These are phyloP conservation scores for Elongisporangium anandrum DNA, from an alignment of 352 stramenopile genomes.

Conservation along the genomic window DNA sequence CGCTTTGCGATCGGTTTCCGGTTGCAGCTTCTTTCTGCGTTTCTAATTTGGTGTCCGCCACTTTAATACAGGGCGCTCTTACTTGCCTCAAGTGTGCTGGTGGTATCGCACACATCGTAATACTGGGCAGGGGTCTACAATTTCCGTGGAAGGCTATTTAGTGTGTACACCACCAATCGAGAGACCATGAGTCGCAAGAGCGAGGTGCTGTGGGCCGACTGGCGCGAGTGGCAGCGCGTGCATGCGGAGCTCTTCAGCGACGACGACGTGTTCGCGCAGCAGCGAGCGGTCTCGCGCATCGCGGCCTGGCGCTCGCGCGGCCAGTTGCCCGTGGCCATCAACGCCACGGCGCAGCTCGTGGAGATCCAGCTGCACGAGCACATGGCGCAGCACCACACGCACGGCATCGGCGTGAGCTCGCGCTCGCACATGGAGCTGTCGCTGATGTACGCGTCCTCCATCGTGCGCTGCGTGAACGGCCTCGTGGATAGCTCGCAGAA, in stretches of 20 bases:
- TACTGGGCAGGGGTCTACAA: too few relatives aligned
- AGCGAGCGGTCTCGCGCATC: slow-evolving; percentile 54
- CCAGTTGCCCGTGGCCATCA: slow-evolving; percentile 75
- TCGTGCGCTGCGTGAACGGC: slow-evolving; percentile 83
- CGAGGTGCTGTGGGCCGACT: slow-evolving; percentile 59
- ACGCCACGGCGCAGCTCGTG: slow-evolving; percentile 68
- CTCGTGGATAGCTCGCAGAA: slow-evolving; percentile 80
- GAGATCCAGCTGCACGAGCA: slow-evolving; percentile 73
- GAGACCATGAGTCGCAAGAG: slow-evolving; percentile 48
- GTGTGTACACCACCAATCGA: neutral
- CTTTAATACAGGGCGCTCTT: neutral
- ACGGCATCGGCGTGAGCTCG: slow-evolving; percentile 60
- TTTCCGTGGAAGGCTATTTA: too few relatives aligned
- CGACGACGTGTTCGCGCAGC: slow-evolving; percentile 34
- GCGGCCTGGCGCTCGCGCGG: slow-evolving; percentile 62
- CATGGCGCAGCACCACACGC: slow-evolving; percentile 59
- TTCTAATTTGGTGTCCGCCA: neutral
- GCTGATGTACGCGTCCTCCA: slow-evolving; percentile 51
- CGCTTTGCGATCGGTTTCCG: neutral
- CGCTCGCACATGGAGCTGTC: slow-evolving; percentile 80
- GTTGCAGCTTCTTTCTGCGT: neutral
- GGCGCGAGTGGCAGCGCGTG: slow-evolving; percentile 72
- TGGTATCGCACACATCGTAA: too few relatives aligned
- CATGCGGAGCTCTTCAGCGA: slow-evolving; percentile 51
- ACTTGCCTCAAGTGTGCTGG: neutral